These are phyloP conservation scores for Prunus mume DNA, from an alignment of 306 rosid genomes.

Conservation along the genomic window DNA sequence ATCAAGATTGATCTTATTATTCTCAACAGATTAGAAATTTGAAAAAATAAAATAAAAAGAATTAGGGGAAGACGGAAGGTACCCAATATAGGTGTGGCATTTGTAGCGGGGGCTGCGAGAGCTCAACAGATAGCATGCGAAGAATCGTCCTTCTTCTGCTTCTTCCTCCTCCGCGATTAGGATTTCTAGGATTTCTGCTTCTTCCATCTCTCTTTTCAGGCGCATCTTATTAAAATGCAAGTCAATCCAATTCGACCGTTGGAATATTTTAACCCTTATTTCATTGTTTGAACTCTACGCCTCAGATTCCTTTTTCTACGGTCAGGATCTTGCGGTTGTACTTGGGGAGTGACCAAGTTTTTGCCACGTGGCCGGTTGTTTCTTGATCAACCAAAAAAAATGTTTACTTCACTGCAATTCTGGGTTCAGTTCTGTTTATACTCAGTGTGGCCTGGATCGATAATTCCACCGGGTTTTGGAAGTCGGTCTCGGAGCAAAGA, in stretches of 20 bases:
- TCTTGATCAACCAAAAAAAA: too few relatives aligned
- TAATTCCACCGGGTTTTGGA: too few relatives aligned
- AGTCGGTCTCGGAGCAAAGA: too few relatives aligned
- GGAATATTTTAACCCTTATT: background rate
- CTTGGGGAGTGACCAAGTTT: too few relatives aligned
- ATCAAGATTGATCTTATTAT: background rate
- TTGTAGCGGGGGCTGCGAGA: constrained; percentile 84
- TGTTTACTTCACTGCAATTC: too few relatives aligned
- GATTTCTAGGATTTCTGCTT: constrained; percentile 32
- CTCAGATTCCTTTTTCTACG: background rate
- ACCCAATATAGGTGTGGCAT: constrained; percentile 95
- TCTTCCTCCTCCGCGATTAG: background rate
- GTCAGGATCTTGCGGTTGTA: too few relatives aligned
- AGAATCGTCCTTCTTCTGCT: constrained; percentile 51
- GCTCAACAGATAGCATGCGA: constrained; percentile 72
- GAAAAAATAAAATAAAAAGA: background rate
- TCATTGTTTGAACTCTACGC: background rate
- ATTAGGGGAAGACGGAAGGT: background rate
- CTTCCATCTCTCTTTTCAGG: constrained; percentile 38
- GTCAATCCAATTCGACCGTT: constrained; percentile 64
- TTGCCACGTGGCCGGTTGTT: too few relatives aligned
- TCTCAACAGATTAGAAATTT: too few relatives aligned
- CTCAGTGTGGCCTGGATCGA: too few relatives aligned
- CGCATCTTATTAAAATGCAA: background rate
- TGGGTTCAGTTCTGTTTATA: too few relatives aligned